Percentiles rank a stretch among this genome's conserved stretches.
These are phyloP conservation scores for Coemansia asiatica DNA, from an alignment of 192 early-diverging fungal species.

Conservation along the genomic window DNA sequence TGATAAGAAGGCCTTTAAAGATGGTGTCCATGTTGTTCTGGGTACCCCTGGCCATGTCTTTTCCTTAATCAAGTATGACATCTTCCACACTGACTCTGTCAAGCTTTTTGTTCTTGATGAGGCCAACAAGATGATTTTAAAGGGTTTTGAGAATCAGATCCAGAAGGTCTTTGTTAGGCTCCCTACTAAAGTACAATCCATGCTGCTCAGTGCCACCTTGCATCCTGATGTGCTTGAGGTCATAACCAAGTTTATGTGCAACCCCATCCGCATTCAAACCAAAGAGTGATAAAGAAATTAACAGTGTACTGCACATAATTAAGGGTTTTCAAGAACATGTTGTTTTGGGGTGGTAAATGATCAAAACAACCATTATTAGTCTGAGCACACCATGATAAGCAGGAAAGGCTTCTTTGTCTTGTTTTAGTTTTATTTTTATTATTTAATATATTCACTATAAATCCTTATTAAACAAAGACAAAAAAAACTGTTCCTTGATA, in stretches of 20 bases:
- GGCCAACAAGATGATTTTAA: conserved; percentile 98
- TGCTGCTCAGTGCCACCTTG: conserved; percentile 97
- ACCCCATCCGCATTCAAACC: conserved; percentile 98
- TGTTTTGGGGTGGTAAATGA: too few relatives aligned
- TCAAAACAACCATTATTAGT: too few relatives aligned
- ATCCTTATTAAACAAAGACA: too few relatives aligned
- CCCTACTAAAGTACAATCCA: conserved; percentile 87
- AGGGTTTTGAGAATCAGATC: conserved; percentile 99
- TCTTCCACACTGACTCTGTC: conserved; percentile 78
- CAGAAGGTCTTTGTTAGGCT: conserved; percentile 94
- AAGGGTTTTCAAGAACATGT: too few relatives aligned
- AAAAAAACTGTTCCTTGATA: conserved; percentile 94
- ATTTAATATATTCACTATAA: too few relatives aligned
- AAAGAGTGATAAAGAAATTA: too few relatives aligned
- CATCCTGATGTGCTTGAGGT: conserved; percentile 93
- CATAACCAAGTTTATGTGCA: conserved; percentile 96
- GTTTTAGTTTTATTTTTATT: too few relatives aligned
- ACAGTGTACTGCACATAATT: too few relatives aligned
- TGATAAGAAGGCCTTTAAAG: conserved; percentile 77
- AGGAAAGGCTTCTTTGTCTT: too few relatives aligned
- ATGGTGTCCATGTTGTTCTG: conserved; percentile 89
- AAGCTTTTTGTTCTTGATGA: conserved; percentile 99
- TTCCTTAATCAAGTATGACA: conserved; percentile 95
- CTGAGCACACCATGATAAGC: too few relatives aligned
- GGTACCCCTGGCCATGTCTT: conserved; percentile 98